phyloP scores from a whole-genome alignment of 371 early-diverging fungal species.

The Encephalitozoon intestinalis region DNA sequence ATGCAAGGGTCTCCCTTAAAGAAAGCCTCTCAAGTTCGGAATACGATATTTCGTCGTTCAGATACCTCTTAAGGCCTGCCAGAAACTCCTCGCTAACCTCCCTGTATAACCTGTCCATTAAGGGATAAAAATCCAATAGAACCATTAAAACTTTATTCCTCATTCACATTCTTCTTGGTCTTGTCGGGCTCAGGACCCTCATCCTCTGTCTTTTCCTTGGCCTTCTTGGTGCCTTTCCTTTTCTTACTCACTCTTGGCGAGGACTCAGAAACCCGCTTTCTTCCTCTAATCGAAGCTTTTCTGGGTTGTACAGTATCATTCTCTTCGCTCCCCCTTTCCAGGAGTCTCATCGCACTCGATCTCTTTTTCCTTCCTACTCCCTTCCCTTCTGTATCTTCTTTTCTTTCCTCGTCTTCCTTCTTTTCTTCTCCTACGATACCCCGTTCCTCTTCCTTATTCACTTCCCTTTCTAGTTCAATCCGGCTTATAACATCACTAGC shows the following conservation, averaged over 20 bases:
- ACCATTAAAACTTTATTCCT: slow-evolving; percentile 15
- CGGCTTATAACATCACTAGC: not conserved
- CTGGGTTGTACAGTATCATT: not conserved
- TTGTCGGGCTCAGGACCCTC: not conserved
- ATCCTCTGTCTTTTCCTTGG: not conserved
- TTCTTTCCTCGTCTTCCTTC: not conserved
- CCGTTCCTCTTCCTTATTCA: too few species aligned
- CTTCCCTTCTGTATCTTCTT: not conserved
- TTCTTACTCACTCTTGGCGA: not conserved
- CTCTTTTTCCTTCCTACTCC: not conserved
- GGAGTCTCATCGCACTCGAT: not conserved
- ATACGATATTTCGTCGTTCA: not conserved
- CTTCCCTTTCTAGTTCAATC: not conserved
- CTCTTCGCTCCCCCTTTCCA: not conserved
- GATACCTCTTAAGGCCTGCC: not conserved
- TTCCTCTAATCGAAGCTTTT: not conserved
- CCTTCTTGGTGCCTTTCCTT: not conserved
- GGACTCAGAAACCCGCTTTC: not conserved
- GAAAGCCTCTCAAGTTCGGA: slow-evolving; percentile 1
- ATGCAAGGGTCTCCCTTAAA: not conserved
- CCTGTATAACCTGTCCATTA: slow-evolving; percentile 18
- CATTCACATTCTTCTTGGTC: not conserved
- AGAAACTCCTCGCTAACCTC: slow-evolving; percentile 18
- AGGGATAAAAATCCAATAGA: not conserved
- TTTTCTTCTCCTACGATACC: too few species aligned